Base-by-base conservation (phyloP, 1,284 basidiomycete species). In the Neolentinus lepideus region DNA sequence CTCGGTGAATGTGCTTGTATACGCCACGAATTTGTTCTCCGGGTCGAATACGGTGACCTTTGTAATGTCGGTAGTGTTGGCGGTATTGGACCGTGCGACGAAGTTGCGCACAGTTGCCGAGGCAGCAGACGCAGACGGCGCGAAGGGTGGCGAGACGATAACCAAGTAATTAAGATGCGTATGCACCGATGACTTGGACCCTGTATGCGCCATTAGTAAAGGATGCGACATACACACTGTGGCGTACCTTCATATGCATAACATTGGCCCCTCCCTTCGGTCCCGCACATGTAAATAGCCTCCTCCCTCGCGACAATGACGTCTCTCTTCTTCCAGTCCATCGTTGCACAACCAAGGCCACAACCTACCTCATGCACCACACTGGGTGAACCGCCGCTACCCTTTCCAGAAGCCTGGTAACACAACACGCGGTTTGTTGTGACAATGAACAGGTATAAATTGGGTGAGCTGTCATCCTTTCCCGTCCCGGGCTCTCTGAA, bases 201-300 rank as follows among this genome's bases (percentile, higher is more conserved):
- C 87, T 88, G 60, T 26, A 31, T 48, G n/a, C n/a, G n/a, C n/a
- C n/a, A n/a, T n/a, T n/a, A n/a, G n/a, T n/a, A n/a, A n/a, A n/a
- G n/a, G n/a, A n/a, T n/a, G n/a, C n/a, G n/a, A n/a, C n/a, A n/a
- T n/a, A n/a, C n/a, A n/a, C n/a, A n/a, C n/a, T n/a, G n/a, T n/a
- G n/a, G n/a, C n/a, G n/a, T 24, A 88, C 93, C 94, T 76, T 97
- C 94, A 64, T 94, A 93, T 0, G 95, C 95, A 63, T 88, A 92
- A 59, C 90, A 94, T 0, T 88, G 82, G 1, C 92, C 89, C 54
- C 94, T 75, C 0, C 92, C 93, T 22, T 95, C 91, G 0, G 83
- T 80, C 0, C 88, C 86, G 65, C 92, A 93, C 8, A 92, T 76
- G 64, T 96, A 97, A 43, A 98, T 85, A 1, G 94, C 95, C 63